phyloP scores from a whole-genome alignment of 1,284 basidiomycete species.

The Leccinum angustisporum region DNA sequence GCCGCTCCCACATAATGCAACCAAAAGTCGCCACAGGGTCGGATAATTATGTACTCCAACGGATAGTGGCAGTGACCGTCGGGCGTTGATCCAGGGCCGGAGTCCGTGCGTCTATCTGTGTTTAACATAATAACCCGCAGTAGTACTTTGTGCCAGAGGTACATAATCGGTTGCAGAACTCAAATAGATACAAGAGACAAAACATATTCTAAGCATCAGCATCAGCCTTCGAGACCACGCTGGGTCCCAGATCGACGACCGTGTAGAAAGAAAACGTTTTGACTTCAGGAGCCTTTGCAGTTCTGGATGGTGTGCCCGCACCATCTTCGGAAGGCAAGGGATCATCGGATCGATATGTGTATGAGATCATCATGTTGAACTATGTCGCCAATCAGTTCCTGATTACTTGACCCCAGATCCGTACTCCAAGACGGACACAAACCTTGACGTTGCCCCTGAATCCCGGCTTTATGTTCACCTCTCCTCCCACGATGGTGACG shows the following conservation, averaged over 20 bases:
- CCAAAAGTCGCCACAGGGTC: background rate
- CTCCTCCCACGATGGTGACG: conserved; percentile 80
- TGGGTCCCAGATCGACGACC: conserved; percentile 73
- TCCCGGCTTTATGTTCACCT: conserved; percentile 77
- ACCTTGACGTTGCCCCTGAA: conserved; percentile 76
- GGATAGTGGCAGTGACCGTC: background rate
- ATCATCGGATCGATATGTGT: conserved; percentile 90
- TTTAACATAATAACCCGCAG: background rate
- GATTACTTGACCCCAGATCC: background rate
- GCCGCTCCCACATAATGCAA: background rate
- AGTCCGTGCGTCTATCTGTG: background rate
- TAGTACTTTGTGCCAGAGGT: too few species aligned
- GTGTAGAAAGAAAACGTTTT: conserved; percentile 89
- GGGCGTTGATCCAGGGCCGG: background rate
- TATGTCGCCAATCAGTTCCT: conserved; percentile 33
- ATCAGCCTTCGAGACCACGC: conserved; percentile 54
- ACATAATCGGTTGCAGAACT: background rate
- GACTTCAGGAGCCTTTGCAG: conserved; percentile 56
- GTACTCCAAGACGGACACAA: conserved; percentile 22
- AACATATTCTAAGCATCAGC: conserved; percentile 22
- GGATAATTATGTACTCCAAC: background rate
- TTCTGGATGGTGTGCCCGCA: conserved; percentile 46
- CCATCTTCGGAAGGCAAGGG: conserved; percentile 62
- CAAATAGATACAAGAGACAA: conserved; percentile 3
- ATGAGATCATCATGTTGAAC: conserved; percentile 92